Evolutionary conservation across 805 yeast genomes (phyloP).

Genomic region (Wickerhamia fluorescens): DNA sequence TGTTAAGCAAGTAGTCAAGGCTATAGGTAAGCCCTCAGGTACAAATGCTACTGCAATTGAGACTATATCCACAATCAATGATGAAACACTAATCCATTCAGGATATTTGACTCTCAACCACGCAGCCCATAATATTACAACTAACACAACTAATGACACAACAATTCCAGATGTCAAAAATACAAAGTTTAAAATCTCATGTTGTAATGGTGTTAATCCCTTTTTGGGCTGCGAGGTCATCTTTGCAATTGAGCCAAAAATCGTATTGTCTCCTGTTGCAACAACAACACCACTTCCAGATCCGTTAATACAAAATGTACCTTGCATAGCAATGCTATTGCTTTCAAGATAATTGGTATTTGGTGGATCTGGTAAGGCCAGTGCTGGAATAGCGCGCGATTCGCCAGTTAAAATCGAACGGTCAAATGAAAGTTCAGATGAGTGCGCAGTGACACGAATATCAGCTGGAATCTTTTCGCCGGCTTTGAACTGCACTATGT

Average conservation of each 20-base stretch:
- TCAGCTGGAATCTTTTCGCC: constrained; percentile 44
- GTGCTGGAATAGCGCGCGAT: constrained; percentile 33
- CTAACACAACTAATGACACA: constrained; percentile 20
- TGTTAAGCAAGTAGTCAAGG: constrained; percentile 42
- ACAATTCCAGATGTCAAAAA: constrained; percentile 14
- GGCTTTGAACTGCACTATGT: constrained; percentile 27
- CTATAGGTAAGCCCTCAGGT: constrained; percentile 48
- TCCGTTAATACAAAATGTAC: constrained; percentile 38
- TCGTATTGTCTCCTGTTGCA: constrained; percentile 37
- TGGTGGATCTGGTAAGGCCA: constrained; percentile 15
- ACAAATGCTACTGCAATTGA: constrained; percentile 43
- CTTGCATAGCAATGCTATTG: constrained; percentile 39
- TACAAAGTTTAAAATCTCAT: constrained; percentile 33
- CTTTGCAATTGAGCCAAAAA: constrained; percentile 41
- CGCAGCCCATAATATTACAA: constrained; percentile 36
- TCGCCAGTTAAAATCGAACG: constrained; percentile 45
- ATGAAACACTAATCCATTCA: constrained; percentile 35
- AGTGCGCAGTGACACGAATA: constrained; percentile 30
- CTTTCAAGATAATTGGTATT: constrained; percentile 38
- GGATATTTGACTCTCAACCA: constrained; percentile 34
- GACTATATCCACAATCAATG: constrained; percentile 37
- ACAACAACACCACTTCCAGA: constrained; percentile 39
- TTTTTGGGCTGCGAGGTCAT: constrained; percentile 32
- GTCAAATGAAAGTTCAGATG: constrained; percentile 37
- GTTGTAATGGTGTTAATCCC: constrained; percentile 37